phyloP scores from a whole-genome alignment of 2,329 filamentous ascomycete species.

The Microdochium trichocladiopsis region DNA sequence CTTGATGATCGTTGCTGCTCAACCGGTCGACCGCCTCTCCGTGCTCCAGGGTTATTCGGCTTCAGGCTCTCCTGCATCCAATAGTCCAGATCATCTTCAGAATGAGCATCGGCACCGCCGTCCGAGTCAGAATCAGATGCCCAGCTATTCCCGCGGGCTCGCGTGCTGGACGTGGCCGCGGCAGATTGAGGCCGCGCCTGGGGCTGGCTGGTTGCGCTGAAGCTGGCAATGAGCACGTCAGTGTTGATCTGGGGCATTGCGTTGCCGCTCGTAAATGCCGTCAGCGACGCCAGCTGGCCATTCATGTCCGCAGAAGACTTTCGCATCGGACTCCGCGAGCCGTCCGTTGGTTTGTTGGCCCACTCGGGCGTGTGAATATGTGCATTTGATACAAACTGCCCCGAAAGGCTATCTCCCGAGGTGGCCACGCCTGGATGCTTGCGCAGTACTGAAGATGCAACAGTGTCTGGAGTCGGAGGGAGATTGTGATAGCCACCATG shows the following conservation, averaged over 20 bases:
- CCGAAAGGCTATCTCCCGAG: conserved; percentile 17
- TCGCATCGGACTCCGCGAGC: neutral
- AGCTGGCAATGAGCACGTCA: conserved; percentile 17
- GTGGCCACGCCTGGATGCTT: conserved; percentile 13
- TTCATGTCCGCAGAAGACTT: neutral
- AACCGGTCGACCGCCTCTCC: conserved; percentile 11
- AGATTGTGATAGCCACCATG: conserved; percentile 34
- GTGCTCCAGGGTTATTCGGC: conserved; percentile 19
- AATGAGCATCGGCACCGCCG: conserved; percentile 28
- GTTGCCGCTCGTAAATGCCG: conserved; percentile 22
- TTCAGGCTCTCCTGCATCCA: conserved; percentile 50
- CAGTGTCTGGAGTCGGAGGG: conserved; percentile 53
- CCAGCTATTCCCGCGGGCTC: conserved; percentile 32
- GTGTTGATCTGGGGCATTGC: conserved; percentile 15
- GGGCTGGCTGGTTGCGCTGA: conserved; percentile 5
- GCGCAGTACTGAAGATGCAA: conserved; percentile 45
- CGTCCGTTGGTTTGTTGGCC: neutral
- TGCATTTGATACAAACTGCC: conserved; percentile 2
- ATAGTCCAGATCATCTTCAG: conserved; percentile 41
- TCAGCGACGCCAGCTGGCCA: conserved; percentile 15
- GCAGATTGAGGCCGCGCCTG: conserved; percentile 38
- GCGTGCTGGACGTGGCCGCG: conserved; percentile 35
- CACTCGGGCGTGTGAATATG: neutral
- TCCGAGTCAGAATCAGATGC: conserved; percentile 40
- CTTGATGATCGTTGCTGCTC: conserved; percentile 22